Evolutionary conservation across 2,329 filamentous ascomycete genomes (phyloP).

Genomic region (Botrytis galanthina): DNA sequence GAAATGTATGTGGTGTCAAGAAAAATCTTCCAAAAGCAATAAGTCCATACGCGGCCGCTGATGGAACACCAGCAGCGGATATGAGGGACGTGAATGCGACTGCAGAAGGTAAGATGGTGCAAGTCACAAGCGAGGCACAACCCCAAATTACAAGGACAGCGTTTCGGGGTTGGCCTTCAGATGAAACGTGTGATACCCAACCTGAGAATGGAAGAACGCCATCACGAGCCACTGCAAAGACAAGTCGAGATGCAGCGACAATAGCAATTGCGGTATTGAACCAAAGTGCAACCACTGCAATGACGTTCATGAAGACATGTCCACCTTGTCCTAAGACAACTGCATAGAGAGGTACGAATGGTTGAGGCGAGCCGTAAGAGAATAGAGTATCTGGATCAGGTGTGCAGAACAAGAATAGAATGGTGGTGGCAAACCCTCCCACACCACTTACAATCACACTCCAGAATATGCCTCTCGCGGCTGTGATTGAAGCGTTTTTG

Average conservation of each 20-base stretch:
- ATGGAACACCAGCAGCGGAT: slow-evolving; percentile 23
- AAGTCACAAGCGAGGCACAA: slow-evolving; percentile 22
- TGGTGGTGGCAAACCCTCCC: slow-evolving; percentile 23
- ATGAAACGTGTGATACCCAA: slow-evolving; percentile 21
- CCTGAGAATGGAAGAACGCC: slow-evolving; percentile 23
- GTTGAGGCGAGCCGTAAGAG: slow-evolving; percentile 22
- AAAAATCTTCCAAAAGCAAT: slow-evolving; percentile 24
- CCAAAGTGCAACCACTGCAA: slow-evolving; percentile 22
- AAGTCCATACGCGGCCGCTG: slow-evolving; percentile 24
- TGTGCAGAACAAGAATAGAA: slow-evolving; percentile 25
- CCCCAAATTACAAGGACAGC: slow-evolving; percentile 23
- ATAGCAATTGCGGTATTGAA: slow-evolving; percentile 25
- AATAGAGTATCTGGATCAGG: slow-evolving; percentile 23
- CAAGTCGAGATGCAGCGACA: slow-evolving; percentile 24
- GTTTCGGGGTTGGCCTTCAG: slow-evolving; percentile 23
- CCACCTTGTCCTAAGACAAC: slow-evolving; percentile 22
- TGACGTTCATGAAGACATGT: slow-evolving; percentile 22
- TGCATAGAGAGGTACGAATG: slow-evolving; percentile 24
- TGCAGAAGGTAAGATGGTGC: slow-evolving; percentile 23
- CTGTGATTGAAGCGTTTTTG: slow-evolving; percentile 21
- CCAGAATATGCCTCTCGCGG: slow-evolving; percentile 27
- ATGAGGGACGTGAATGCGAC: slow-evolving; percentile 24
- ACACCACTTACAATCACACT: slow-evolving; percentile 22
- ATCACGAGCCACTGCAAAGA: slow-evolving; percentile 26
- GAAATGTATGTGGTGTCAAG: slow-evolving; percentile 22